Evolutionary conservation across 1,284 basidiomycete genomes (phyloP).

Genomic region (Tremellales sp.): DNA sequence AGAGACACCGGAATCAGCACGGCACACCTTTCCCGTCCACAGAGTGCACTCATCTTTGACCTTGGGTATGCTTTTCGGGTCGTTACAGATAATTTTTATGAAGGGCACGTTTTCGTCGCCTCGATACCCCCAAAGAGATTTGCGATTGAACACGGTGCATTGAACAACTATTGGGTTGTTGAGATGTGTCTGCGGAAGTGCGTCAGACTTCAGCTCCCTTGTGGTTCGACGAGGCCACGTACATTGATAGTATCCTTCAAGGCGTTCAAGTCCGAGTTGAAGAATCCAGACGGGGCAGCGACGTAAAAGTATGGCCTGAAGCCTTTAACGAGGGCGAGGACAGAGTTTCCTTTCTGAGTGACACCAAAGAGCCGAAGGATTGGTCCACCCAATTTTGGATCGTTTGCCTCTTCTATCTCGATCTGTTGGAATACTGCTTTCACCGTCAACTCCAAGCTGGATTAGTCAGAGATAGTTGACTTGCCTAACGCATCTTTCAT

Average conservation of each 20-base stretch:
- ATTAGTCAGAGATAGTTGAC: not conserved
- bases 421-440: slow-evolving; percentile 77
- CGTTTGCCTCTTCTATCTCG: slow-evolving; percentile 73
- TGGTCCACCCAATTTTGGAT: slow-evolving; percentile 52
- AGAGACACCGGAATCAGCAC: slow-evolving; percentile 27
- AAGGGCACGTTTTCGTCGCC: slow-evolving; percentile 76
- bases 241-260: slow-evolving; percentile 76
- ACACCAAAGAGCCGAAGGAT: slow-evolving; percentile 80
- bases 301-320: slow-evolving; percentile 91
- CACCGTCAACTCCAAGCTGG: no score
- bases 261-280: slow-evolving; percentile 60
- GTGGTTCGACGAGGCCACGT: no score
- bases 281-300: slow-evolving; percentile 75
- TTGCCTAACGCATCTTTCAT: slow-evolving; percentile 62
- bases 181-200: slow-evolving; percentile 32
- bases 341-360: slow-evolving; percentile 80
- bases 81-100: slow-evolving; percentile 71
- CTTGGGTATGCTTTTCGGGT: slow-evolving; percentile 73
- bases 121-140: slow-evolving; percentile 78
- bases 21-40: not conserved
- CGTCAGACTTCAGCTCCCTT: no score
- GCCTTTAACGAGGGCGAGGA: slow-evolving; percentile 71
- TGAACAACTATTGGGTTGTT: slow-evolving; percentile 53
- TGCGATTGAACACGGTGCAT: slow-evolving; percentile 63
- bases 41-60: slow-evolving; percentile 72